These are phyloP conservation scores for Tremella mesenterica DNA, from an alignment of 768 basidiomycete genomes.

Conservation along the genomic window DNA sequence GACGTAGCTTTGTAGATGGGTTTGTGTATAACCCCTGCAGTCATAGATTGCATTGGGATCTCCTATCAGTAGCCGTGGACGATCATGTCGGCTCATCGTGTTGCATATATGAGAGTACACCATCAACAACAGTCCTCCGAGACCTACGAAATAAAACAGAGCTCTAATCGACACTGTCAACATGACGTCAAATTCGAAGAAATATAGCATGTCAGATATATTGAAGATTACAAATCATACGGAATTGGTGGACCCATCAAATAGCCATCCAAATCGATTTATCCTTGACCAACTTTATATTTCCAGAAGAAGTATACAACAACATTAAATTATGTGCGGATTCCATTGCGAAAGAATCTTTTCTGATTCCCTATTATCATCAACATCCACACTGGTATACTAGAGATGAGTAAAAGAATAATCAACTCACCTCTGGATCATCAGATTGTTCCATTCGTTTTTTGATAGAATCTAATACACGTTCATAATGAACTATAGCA, in stretches of 20 bases:
- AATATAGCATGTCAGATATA: too few relatives aligned
- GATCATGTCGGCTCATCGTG: too few relatives aligned
- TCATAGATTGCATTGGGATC: too few relatives aligned
- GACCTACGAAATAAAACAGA: too few relatives aligned
- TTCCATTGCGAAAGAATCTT: constrained; percentile 57
- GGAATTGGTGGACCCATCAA: constrained; percentile 10
- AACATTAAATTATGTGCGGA: constrained; percentile 81
- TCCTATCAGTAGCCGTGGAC: too few relatives aligned
- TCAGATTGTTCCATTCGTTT: constrained; percentile 37
- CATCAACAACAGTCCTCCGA: too few relatives aligned
- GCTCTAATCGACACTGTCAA: too few relatives aligned
- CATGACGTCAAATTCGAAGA: too few relatives aligned
- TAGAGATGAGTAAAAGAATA: not conserved
- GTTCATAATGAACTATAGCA: constrained; percentile 76
- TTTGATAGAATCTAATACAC: constrained; percentile 59
- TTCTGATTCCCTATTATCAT: constrained; percentile 43
- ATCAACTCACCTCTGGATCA: constrained; percentile 42
- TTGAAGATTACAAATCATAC: too few relatives aligned
- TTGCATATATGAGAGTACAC: too few relatives aligned
- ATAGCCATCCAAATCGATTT: constrained; percentile 79
- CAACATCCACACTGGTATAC: not conserved
- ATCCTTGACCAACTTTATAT: constrained; percentile 58
- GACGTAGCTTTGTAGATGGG: constrained; percentile 70
- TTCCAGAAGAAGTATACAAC: constrained; percentile 72
- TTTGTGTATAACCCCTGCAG: constrained; percentile 59